phyloP scores from a whole-genome alignment of 2,329 filamentous ascomycete genomes.

The Acephala macrosclerotiorum region DNA sequence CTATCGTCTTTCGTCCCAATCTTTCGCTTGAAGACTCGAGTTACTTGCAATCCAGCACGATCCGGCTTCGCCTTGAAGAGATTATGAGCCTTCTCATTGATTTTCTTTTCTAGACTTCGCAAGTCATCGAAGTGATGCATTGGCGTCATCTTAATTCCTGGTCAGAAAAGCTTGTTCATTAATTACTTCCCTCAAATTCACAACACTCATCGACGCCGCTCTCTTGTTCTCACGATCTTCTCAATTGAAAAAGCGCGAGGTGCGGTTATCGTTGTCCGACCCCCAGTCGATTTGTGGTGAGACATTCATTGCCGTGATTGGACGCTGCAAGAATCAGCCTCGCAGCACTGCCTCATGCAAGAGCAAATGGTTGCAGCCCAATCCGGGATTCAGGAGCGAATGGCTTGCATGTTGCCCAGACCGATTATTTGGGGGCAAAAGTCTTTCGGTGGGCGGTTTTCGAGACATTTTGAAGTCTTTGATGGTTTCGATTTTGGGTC shows the following conservation, averaged over 20 bases:
- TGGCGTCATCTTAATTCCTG: not conserved
- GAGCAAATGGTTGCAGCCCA: not conserved
- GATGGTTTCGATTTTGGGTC: not conserved
- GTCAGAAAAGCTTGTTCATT: not conserved
- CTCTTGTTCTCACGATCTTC: not conserved
- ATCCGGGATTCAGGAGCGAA: not conserved
- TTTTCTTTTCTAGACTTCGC: conserved; percentile 18
- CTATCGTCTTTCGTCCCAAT: not conserved
- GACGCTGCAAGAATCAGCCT: not conserved
- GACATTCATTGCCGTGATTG: conserved; percentile 1
- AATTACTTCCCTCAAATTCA: not conserved
- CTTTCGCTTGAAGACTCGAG: conserved; percentile 1
- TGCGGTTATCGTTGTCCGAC: not conserved
- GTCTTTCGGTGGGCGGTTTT: not conserved
- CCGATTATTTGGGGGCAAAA: not conserved
- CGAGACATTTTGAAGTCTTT: not conserved
- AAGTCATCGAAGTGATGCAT: conserved; percentile 22
- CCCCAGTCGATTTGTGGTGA: not conserved
- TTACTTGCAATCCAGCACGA: conserved; percentile 23
- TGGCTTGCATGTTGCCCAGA: not conserved
- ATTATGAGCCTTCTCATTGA: conserved; percentile 20
- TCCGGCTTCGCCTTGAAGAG: conserved; percentile 27
- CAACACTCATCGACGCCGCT: not conserved
- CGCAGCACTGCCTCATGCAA: conserved; percentile 6
- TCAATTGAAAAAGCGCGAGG: too few relatives aligned